Conservation (phyloP, 2,329 filamentous ascomycete genomes). For the Calycina herbarum region DNA sequence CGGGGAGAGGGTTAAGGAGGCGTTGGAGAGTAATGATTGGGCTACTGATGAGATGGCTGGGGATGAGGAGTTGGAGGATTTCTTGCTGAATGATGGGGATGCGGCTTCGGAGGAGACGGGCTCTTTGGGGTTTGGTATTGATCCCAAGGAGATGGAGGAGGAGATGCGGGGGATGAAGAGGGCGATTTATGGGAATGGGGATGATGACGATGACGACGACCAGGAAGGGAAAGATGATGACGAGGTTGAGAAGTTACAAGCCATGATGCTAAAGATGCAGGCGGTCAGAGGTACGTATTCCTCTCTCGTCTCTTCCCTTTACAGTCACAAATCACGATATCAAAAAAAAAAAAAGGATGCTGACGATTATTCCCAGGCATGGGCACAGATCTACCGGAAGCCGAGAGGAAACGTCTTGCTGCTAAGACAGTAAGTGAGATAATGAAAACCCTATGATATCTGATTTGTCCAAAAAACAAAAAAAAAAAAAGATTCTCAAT, state of each 20-base stretch:
- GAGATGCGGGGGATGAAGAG: constrained; percentile 42
- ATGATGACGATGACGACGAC: constrained; percentile 34
- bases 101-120: constrained; percentile 28
- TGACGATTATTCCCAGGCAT: constrained; percentile 46
- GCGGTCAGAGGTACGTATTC: constrained; percentile 46
- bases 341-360: not conserved
- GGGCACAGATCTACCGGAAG: constrained; percentile 58
- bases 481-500: not conserved
- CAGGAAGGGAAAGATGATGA: constrained; percentile 40
- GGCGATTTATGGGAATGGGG: constrained; percentile 35
- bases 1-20: constrained; percentile 58
- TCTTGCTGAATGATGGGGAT: constrained; percentile 38
- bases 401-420: constrained; percentile 60
- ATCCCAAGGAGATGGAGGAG: constrained; percentile 39
- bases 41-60: constrained; percentile 38
- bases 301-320: not conserved
- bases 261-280: constrained; percentile 64
- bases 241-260: constrained; percentile 57
- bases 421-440: constrained; percentile 63
- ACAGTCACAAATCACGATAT: too few relatives aligned
- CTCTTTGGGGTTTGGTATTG: constrained; percentile 33
- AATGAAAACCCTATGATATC: constrained; percentile 48
- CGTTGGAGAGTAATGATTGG: constrained; percentile 68
- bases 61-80: constrained; percentile 39
- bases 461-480: not conserved